phyloP scores from a whole-genome alignment of 305 asterid species.

The Solanum hybrid region DNA sequence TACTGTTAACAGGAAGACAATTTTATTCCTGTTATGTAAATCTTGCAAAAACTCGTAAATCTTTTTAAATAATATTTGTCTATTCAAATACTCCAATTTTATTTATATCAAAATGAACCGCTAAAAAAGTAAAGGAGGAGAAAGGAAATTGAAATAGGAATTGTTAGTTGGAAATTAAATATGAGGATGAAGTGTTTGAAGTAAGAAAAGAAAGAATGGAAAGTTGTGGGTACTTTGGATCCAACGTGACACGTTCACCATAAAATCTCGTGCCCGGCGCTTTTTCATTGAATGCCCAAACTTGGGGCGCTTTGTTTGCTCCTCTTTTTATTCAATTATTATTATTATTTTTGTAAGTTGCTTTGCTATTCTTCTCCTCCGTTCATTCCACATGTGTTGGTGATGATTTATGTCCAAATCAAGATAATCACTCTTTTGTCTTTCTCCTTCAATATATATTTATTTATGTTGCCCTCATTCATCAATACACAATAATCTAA shows the following conservation, averaged over 20 bases:
- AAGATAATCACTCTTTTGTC: background rate
- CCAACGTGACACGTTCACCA: background rate
- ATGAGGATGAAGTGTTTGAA: background rate
- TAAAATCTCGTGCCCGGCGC: background rate
- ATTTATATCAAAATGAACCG: background rate
- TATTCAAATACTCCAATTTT: background rate
- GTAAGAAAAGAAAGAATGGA: background rate
- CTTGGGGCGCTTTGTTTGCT: background rate
- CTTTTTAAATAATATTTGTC: background rate
- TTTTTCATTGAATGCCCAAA: background rate
- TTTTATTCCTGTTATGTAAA: background rate
- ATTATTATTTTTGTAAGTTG: background rate
- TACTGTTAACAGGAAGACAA: background rate
- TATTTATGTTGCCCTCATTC: background rate
- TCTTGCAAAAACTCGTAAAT: background rate
- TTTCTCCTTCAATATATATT: background rate
- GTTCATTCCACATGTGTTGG: background rate
- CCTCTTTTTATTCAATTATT: background rate
- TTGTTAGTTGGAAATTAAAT: background rate
- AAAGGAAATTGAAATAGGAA: background rate
- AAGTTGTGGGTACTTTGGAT: background rate
- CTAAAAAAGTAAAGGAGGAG: background rate
- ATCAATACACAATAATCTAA: background rate
- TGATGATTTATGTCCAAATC: background rate
- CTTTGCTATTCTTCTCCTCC: background rate